Evolutionary conservation across 495 filamentous ascomycete species (phyloP).

Genomic region (Sphaerosporella brunnea): DNA sequence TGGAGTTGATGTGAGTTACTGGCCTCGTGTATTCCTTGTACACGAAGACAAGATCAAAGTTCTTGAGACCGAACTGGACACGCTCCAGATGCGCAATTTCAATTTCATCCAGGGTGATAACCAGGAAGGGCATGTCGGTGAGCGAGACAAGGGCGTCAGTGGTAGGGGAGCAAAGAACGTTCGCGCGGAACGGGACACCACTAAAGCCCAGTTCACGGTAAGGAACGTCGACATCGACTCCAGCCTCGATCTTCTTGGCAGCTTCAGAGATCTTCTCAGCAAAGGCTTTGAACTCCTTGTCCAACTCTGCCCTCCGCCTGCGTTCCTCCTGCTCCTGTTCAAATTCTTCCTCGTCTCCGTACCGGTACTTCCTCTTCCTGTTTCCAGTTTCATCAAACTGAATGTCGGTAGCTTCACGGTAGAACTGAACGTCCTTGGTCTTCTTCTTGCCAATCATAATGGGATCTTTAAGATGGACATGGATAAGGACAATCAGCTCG

Average conservation of each 20-base stretch:
- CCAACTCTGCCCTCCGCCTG: constrained; percentile 69
- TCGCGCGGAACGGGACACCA: constrained; percentile 87
- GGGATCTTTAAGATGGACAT: constrained; percentile 91
- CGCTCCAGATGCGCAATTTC: constrained; percentile 92
- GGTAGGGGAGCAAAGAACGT: constrained; percentile 84
- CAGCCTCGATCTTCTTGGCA: constrained; percentile 54
- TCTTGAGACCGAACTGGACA: constrained; percentile 96
- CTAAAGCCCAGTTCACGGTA: constrained; percentile 93
- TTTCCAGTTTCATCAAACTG: constrained; percentile 98
- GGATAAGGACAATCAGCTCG: constrained; percentile 94
- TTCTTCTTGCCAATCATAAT: constrained; percentile 99
- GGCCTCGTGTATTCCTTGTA: constrained; percentile 86
- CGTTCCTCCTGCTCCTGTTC: constrained; percentile 97
- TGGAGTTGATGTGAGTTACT: constrained; percentile 90
- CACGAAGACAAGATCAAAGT: constrained; percentile 95
- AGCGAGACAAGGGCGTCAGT: constrained; percentile 97
- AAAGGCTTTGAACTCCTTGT: constrained; percentile 88
- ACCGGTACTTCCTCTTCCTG: constrained; percentile 91
- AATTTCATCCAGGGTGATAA: constrained; percentile 84
- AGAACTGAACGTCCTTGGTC: constrained; percentile 97
- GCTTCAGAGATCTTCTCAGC: constrained; percentile 95
- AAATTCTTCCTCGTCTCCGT: constrained; percentile 97
- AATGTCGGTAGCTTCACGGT: constrained; percentile 93
- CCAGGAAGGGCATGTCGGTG: constrained; percentile 91
- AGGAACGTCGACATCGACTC: constrained; percentile 80